These are phyloP conservation scores for Phytophthora fragariaefolia DNA, from an alignment of 352 stramenopile genomes.

Conservation along the genomic window DNA sequence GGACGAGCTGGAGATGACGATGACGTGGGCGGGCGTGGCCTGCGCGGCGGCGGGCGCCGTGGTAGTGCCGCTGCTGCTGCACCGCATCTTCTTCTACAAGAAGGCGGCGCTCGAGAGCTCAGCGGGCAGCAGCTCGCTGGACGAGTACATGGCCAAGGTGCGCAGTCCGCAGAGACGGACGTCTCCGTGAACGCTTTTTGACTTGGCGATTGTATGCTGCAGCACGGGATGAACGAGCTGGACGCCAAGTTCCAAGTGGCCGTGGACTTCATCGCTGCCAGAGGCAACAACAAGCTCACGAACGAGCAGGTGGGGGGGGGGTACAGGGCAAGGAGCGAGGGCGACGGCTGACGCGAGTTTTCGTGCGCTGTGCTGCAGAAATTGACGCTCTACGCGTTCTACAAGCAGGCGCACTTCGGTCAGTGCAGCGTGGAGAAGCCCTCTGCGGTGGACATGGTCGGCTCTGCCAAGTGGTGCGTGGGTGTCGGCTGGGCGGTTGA, in stretches of 20 bases:
- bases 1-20: slow-evolving; percentile 31
- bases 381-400: slow-evolving; percentile 83
- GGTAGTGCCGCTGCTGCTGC: slow-evolving; percentile 58
- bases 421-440: slow-evolving; percentile 62
- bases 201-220: slow-evolving; percentile 14
- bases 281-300: slow-evolving; percentile 54
- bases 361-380: slow-evolving; percentile 37
- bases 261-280: slow-evolving; percentile 65
- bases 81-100: slow-evolving; percentile 59
- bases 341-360: slow-evolving; percentile 20
- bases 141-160: slow-evolving; percentile 67
- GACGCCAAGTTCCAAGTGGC: slow-evolving; percentile 79
- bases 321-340: not conserved
- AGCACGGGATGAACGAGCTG: slow-evolving; percentile 66
- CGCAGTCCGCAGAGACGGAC: too few relatives aligned
- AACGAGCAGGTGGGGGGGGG: slow-evolving; percentile 61
- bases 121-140: slow-evolving; percentile 47
- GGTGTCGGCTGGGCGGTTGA: not conserved
- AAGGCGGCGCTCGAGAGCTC: slow-evolving; percentile 38
- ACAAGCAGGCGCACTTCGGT: slow-evolving; percentile 79
- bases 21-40: slow-evolving; percentile 49
- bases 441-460: slow-evolving; percentile 70
- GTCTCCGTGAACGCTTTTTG: too few relatives aligned
- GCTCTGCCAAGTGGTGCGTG: slow-evolving; percentile 73
- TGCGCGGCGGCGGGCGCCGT: slow-evolving; percentile 41